These are phyloP conservation scores for Ilyonectria sp. DNA, from an alignment of 2,329 filamentous ascomycete genomes.

Conservation along the genomic window DNA sequence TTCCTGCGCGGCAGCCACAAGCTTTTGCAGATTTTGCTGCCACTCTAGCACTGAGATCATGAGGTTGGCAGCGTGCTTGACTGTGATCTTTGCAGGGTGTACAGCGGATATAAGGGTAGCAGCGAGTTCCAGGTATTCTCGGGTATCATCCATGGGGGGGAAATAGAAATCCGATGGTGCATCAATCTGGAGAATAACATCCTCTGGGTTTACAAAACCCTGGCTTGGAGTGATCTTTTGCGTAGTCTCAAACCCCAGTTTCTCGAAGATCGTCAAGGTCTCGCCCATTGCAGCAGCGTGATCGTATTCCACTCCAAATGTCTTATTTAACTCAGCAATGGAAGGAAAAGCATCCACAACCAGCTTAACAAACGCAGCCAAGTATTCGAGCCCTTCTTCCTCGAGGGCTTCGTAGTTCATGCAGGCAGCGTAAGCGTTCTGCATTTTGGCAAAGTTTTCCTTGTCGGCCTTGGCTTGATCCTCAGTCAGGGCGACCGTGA, in stretches of 20 bases:
- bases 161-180: not conserved
- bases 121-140: constrained; percentile 19
- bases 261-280: constrained; percentile 31
- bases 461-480: constrained; percentile 64
- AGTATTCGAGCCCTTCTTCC: constrained; percentile 67
- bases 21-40: not conserved
- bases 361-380: constrained; percentile 68
- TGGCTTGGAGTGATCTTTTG: constrained; percentile 12
- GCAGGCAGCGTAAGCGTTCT: constrained; percentile 76
- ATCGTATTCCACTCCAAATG: not conserved
- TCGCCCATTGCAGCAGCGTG: constrained; percentile 22
- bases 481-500: constrained; percentile 33
- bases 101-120: constrained; percentile 18
- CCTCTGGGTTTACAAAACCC: constrained; percentile 17
- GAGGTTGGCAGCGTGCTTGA: not conserved
- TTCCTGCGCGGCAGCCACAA: not conserved
- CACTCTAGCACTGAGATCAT: not conserved
- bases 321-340: not conserved
- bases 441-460: constrained; percentile 77
- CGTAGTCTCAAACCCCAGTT: constrained; percentile 28
- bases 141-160: not conserved
- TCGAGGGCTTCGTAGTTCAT: constrained; percentile 73
- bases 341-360: constrained; percentile 31
- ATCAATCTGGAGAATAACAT: not conserved
- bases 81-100: constrained; percentile 24